Base-by-base conservation (phyloP, 768 basidiomycete genomes). In the Suillus subalutaceus region DNA sequence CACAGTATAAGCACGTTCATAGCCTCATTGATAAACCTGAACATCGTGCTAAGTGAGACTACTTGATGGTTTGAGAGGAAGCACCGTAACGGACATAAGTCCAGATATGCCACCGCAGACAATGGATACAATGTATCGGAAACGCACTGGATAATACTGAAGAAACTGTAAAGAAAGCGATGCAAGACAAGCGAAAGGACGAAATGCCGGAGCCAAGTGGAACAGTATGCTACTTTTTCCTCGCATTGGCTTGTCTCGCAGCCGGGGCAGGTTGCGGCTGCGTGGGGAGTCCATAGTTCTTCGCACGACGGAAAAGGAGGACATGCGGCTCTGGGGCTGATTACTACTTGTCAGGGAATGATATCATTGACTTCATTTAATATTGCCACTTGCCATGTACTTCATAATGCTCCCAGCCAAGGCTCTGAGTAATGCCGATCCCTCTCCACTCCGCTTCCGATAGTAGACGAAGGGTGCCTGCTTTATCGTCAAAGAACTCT, bases 341-440 rank as follows among this genome's bases (percentile, higher is more conserved):
- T 23, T 61, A 16, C 41, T n/a, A 16, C 13, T 46, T 44, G 61
- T 77, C 46, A 77, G 69, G 32, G 59, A n/a, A 32, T n/a, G 26
- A 0, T 20, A 32, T 52, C 23, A 64, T 53, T 32, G 62, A 44
- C 60, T 52, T 59, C 23, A 35, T 46, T 18, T 32, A 57, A 62
- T 60, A 16, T 53, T 20, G n/a, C 44, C 26, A 68, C 84, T 68
- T 68, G 91, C 95, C 93, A 73, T 98, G 96, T n/a, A 96, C 93
- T 82, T 96, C 96, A 72, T 96, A 98, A 72, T 97, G 96, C 74
- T 94, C 92, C 96, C 96, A 99, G 4, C 96, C 96, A 30, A 97
- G 82, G 77, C 93, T 96, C 79, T 99, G 97, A 50, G 91, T 92
- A 68, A 98, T 97, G 10, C 97, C 97, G 64, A 99, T 94, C 0